Evolutionary conservation across 2,329 filamentous ascomycete species (phyloP), one percentile per base, ranked within the genome.

Genomic region (Talaromyces sp.): DNA sequence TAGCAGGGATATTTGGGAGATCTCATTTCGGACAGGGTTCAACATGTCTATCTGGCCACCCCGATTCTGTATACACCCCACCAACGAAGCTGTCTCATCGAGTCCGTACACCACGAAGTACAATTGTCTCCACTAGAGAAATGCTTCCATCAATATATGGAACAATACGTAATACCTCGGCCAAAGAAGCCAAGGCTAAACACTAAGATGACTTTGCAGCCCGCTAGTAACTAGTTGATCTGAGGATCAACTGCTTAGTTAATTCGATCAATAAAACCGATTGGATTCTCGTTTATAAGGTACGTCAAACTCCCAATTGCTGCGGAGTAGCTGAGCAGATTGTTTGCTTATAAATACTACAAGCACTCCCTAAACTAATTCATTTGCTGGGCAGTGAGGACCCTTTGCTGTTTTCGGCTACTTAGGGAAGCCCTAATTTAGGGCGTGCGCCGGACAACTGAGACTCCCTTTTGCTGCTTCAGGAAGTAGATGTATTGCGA

Each of bases 281-380:
- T 49, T 24, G 47, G 22, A 24, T 27, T 50, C 22, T 14, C 22
- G 22, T 16, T 50, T 10, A 50, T 24, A 50, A 52, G 24, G 14
- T 31, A 52, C 49, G 13, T 33, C 27, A n/a, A 31, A 31, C 9
- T 35, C 27, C 6, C 3, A 54, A 10, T 6, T 22, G 9, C 31
- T 22, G 50, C 27, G 50, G 50, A 37, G 31, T 22, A 35, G n/a
- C 11, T 37, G 52, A 56, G 52, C 52, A 22, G n/a, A 56, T 37
- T 39, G 24, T 56, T 39, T 56, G 50, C 31, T 56, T 37, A 56
- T 22, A 56, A 22, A 56, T 56, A 35, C 50, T 56, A 56, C 31
- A 39, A 37, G 52, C 52, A 56, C 50, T 56, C 50, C 49, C 50
- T 56, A 37, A 56, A 56, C n/a, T 56, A 39, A 37, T 56, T 16